A percentile compares a stretch with the other conserved stretches of the same genome.
These are phyloP conservation scores for Arthrinium phaeospermum DNA, from an alignment of 2,329 filamentous ascomycete species.

Conservation along the genomic window DNA sequence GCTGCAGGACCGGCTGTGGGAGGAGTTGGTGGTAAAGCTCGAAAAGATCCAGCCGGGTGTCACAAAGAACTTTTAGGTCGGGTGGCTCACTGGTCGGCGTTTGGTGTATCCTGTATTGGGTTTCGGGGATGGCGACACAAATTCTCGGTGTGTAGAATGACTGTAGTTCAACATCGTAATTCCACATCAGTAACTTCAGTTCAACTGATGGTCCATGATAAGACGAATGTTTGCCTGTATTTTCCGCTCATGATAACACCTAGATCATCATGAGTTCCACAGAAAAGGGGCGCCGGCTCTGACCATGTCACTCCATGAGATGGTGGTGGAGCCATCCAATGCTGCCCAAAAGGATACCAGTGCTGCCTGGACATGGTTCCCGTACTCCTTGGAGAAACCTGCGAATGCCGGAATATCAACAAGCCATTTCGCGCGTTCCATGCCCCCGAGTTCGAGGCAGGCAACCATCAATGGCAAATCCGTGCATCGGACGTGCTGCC, in stretches of 20 bases:
- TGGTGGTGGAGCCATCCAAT: neutral
- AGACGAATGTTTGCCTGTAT: too few species aligned
- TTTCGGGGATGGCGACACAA: neutral
- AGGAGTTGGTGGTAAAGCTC: neutral
- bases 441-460: slow-evolving; percentile 31
- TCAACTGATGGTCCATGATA: too few species aligned
- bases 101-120: neutral
- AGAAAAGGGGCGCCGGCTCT: neutral
- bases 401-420: neutral
- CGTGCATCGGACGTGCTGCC: slow-evolving; percentile 28
- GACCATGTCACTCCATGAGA: neutral
- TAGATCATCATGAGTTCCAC: neutral
- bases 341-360: neutral
- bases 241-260: neutral
- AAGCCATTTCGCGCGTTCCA: neutral
- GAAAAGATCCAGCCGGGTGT: neutral
- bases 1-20: neutral
- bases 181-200: too few species aligned
- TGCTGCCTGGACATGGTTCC: neutral
- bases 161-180: too few species aligned
- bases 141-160: too few species aligned
- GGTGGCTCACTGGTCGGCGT: neutral
- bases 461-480: slow-evolving; percentile 33
- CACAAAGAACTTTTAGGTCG: neutral
- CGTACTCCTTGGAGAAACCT: neutral